Evolutionary conservation across 495 filamentous ascomycete genomes (phyloP).

Genomic region (Alectoria sarmentosa): DNA sequence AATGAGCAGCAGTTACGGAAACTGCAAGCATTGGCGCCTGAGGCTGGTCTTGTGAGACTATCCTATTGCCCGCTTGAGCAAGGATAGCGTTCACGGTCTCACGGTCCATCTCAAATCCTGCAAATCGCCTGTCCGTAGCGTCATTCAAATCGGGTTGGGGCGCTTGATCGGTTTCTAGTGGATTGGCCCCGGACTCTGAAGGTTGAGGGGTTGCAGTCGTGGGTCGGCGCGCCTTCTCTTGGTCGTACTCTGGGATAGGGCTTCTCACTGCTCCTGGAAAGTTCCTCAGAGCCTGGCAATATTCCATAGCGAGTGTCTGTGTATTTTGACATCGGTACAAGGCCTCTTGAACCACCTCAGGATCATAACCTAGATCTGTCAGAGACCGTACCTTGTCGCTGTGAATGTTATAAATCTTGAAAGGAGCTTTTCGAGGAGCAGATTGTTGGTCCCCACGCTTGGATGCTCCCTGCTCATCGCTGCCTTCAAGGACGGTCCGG

Average conservation of each 20-base stretch:
- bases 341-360: slow-evolving; percentile 65
- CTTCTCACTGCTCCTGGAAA: slow-evolving; percentile 41
- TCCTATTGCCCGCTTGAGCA: slow-evolving; percentile 1
- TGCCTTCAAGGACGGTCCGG: slow-evolving; percentile 67
- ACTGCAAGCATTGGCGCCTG: background rate
- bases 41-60: background rate
- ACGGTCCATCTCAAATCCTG: background rate
- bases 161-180: slow-evolving; percentile 4
- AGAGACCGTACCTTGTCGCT: slow-evolving; percentile 40
- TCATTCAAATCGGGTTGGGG: background rate
- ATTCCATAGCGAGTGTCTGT: slow-evolving; percentile 53
- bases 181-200: slow-evolving; percentile 20
- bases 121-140: background rate
- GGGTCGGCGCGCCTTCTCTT: slow-evolving; percentile 33
- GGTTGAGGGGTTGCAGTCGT: slow-evolving; percentile 15
- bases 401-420: slow-evolving; percentile 43
- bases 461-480: slow-evolving; percentile 62
- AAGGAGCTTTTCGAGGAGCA: slow-evolving; percentile 31
- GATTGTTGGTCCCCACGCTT: slow-evolving; percentile 50
- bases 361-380: slow-evolving; percentile 42
- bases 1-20: background rate
- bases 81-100: slow-evolving; percentile 15
- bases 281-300: slow-evolving; percentile 54
- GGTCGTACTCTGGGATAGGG: slow-evolving; percentile 52
- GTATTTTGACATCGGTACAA: slow-evolving; percentile 74